A percentile compares a stretch with the other conserved stretches of the same genome.
These are phyloP conservation scores for Penicillium roqueforti DNA, from an alignment of 495 filamentous ascomycete genomes.

Conservation along the genomic window DNA sequence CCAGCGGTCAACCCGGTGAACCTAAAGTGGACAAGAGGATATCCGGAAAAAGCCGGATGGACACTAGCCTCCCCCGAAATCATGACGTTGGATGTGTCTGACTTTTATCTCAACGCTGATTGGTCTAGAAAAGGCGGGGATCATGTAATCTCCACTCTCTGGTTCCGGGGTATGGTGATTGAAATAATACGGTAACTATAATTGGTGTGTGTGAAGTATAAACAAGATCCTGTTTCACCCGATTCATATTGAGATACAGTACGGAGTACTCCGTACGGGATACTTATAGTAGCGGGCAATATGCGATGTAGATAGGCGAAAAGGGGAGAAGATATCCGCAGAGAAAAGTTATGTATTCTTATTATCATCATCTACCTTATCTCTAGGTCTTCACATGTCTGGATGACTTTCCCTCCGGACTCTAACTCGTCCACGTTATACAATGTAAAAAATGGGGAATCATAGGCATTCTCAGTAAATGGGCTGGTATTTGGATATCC, in stretches of 20 bases:
- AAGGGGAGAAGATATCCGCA: slow-evolving; percentile 9
- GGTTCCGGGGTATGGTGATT: not conserved
- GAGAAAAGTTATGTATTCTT: slow-evolving; percentile 29
- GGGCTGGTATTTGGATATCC: slow-evolving; percentile 6
- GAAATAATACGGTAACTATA: not conserved
- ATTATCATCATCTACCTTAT: slow-evolving; percentile 31
- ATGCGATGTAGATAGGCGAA: slow-evolving; percentile 8
- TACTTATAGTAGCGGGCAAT: too few species aligned
- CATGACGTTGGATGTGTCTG: slow-evolving; percentile 11
- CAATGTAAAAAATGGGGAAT: not conserved
- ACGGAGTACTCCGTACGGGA: too few species aligned
- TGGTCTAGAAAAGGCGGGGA: slow-evolving; percentile 14
- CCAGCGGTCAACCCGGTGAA: slow-evolving; percentile 28
- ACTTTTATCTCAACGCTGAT: slow-evolving; percentile 13
- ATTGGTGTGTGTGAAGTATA: not conserved
- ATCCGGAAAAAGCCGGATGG: slow-evolving; percentile 26
- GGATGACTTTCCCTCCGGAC: slow-evolving; percentile 3
- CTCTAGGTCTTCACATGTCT: slow-evolving; percentile 28
- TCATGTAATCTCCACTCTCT: slow-evolving; percentile 27
- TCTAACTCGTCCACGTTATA: not conserved
- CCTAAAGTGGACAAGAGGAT: slow-evolving; percentile 30
- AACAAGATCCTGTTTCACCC: not conserved
- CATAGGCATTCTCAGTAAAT: not conserved
- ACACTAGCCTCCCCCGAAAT: not conserved
- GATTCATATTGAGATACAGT: not conserved